Percentiles rank a stretch among this genome's conserved stretches.
Evolutionary conservation across 768 basidiomycete species (phyloP).

Genomic region (Tylopilus subfusipes): DNA sequence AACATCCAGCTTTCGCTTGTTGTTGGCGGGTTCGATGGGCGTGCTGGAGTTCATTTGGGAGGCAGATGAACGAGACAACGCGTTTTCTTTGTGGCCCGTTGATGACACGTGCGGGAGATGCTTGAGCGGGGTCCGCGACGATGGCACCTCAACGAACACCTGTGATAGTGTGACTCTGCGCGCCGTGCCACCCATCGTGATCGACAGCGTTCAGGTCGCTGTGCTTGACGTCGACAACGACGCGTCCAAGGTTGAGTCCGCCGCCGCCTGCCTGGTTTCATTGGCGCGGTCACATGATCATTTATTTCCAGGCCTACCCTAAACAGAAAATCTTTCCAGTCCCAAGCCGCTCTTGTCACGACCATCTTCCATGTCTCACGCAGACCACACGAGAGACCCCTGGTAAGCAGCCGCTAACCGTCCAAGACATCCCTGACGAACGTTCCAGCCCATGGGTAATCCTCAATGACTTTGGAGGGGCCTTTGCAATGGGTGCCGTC

Average conservation of each 20-base stretch:
- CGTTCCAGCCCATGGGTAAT: slow-evolving; percentile 89
- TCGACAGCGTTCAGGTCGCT: not conserved
- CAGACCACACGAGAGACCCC: slow-evolving; percentile 92
- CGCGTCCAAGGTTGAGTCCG: slow-evolving; percentile 14
- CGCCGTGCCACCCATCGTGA: slow-evolving; percentile 22
- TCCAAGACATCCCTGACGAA: not conserved
- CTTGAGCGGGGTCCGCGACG: slow-evolving; percentile 24
- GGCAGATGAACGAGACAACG: slow-evolving; percentile 36
- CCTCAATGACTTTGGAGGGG: slow-evolving; percentile 96
- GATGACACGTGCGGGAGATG: slow-evolving; percentile 27
- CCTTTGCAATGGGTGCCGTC: slow-evolving; percentile 96
- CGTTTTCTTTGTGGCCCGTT: slow-evolving; percentile 44
- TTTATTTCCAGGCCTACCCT: slow-evolving; percentile 28
- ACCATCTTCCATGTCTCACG: slow-evolving; percentile 62
- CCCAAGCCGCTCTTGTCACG: not conserved
- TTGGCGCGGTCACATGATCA: slow-evolving; percentile 31
- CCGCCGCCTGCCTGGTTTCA: slow-evolving; percentile 4
- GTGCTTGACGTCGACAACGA: slow-evolving; percentile 17
- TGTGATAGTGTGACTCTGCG: slow-evolving; percentile 35
- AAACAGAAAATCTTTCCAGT: slow-evolving; percentile 23
- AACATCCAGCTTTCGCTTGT: slow-evolving; percentile 51
- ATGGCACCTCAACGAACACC: slow-evolving; percentile 60
- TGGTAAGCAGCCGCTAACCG: slow-evolving; percentile 50
- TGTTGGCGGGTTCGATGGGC: slow-evolving; percentile 27
- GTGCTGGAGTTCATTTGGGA: slow-evolving; percentile 31